phyloP scores from a whole-genome alignment of 2,329 filamentous ascomycete genomes.

The Thielaviopsis punctulata region DNA sequence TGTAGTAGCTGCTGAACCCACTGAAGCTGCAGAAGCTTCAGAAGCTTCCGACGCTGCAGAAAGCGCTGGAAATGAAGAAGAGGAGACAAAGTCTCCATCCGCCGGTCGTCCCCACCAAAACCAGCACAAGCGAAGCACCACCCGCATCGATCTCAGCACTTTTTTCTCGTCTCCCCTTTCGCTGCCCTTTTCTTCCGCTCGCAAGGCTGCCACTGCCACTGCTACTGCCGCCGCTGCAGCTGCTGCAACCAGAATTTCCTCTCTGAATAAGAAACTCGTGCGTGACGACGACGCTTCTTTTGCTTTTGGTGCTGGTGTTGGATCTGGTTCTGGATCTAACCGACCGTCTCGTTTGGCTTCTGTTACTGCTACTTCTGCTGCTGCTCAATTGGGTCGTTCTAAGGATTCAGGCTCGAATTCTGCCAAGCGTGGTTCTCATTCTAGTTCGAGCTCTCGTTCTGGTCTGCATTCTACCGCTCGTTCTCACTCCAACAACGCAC shows the following conservation, averaged over 20 bases:
- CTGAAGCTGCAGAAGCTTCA: background rate
- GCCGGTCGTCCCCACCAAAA: background rate
- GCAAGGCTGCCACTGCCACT: slow-evolving; percentile 11
- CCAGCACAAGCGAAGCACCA: background rate
- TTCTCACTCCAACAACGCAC: background rate
- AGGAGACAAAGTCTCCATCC: background rate
- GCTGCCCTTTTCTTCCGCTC: slow-evolving; percentile 15
- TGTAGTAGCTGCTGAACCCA: background rate
- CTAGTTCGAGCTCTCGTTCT: background rate
- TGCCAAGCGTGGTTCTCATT: background rate
- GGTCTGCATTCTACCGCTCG: background rate
- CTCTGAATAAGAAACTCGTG: too few species aligned
- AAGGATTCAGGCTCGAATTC: too few species aligned
- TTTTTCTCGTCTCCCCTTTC: slow-evolving; percentile 41
- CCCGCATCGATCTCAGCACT: slow-evolving; percentile 30
- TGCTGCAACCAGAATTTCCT: background rate
- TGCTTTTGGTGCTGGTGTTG: too few species aligned
- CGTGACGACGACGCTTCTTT: background rate
- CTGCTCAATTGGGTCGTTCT: too few species aligned
- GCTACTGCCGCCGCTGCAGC: slow-evolving; percentile 8
- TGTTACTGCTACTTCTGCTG: background rate
- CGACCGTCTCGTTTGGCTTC: background rate
- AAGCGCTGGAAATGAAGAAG: too few species aligned
- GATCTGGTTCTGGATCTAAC: too few species aligned
- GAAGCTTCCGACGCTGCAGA: background rate